Evolutionary conservation across 495 filamentous ascomycete species (phyloP), one percentile per base, ranked within the genome.

Genomic region (Neurospora sublineolata): DNA sequence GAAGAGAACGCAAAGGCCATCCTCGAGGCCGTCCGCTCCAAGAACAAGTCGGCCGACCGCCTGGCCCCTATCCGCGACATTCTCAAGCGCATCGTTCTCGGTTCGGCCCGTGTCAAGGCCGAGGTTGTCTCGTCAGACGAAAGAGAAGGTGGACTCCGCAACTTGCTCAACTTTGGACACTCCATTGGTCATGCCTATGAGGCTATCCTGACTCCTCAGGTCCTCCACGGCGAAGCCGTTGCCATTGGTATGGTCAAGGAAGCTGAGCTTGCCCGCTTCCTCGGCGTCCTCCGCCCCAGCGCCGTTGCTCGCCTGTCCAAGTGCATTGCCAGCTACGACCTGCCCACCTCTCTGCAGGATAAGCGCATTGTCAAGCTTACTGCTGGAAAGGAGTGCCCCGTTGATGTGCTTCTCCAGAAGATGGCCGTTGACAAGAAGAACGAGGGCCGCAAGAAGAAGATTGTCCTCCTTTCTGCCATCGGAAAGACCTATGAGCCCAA

Each of bases 351-450:
- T 3, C 77, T 97, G 42, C 86, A 91, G 69, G 94, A 98, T 81
- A 88, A 92, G 76, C 88, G 88, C n/a, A 89, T 99, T 44, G 87
- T 89, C 69, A 93, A 92, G 77, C 86, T 94, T 71, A 94, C 96
- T 10, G 93, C 92, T 7, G 91, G 89, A 37, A 97, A 95, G 80
- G 86, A 90, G 75, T 99, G 96, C 79, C 90, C 93, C n/a, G 92
- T 97, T 12, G 93, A 98, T 73, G 88, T 91, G 60, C 80, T 98
- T 71, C 83, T 99, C 64, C 86, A 89, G 72, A 94, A 96, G 79
- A 99, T 99, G 95, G 94, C 89, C 3, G 89, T 98, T 44, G 95
- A 99, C 83, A 99, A 99, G 87, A 99, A 99, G 87, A 99, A 99
- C 70, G 91, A 97, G 39, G 95, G 95, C 2, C 87, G 87, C 40